Evolutionary conservation across 352 stramenopile genomes (phyloP).

Genomic region (Halophytophthora batemanensis): DNA sequence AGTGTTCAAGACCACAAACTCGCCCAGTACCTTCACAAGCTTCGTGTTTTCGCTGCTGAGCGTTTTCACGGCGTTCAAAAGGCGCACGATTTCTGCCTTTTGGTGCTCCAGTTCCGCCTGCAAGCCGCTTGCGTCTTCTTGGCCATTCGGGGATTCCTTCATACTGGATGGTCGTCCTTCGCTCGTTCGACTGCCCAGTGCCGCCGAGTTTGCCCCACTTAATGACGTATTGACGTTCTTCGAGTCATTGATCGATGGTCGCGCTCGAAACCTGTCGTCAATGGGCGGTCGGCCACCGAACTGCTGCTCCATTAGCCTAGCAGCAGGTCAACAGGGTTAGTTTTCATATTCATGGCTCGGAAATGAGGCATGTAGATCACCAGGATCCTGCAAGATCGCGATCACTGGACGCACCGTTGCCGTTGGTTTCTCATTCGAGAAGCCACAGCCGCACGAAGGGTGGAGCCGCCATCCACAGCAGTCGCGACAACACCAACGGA

Average conservation of each 20-base stretch:
- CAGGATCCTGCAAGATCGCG: neutral
- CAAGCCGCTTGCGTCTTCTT: slow-evolving; percentile 39
- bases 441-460: slow-evolving; percentile 67
- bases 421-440: slow-evolving; percentile 84
- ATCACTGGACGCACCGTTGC: slow-evolving; percentile 35
- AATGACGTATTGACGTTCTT: slow-evolving; percentile 13
- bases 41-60: slow-evolving; percentile 84
- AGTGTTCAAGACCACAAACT: neutral
- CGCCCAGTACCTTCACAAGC: slow-evolving; percentile 58
- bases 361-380: neutral
- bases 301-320: slow-evolving; percentile 82
- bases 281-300: slow-evolving; percentile 41
- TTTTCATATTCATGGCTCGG: neutral
- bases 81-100: slow-evolving; percentile 78
- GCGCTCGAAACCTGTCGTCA: slow-evolving; percentile 18
- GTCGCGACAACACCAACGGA: slow-evolving; percentile 55
- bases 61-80: slow-evolving; percentile 83
- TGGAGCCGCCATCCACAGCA: slow-evolving; percentile 73
- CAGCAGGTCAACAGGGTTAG: neutral
- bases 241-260: slow-evolving; percentile 11
- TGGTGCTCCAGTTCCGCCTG: slow-evolving; percentile 63
- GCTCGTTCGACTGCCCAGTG: slow-evolving; percentile 13
- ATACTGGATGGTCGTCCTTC: slow-evolving; percentile 7
- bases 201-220: neutral
- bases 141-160: slow-evolving; percentile 2